Conservation (phyloP, 192 early-diverging fungal species). For the Phlyctochytrium arcticum region DNA sequence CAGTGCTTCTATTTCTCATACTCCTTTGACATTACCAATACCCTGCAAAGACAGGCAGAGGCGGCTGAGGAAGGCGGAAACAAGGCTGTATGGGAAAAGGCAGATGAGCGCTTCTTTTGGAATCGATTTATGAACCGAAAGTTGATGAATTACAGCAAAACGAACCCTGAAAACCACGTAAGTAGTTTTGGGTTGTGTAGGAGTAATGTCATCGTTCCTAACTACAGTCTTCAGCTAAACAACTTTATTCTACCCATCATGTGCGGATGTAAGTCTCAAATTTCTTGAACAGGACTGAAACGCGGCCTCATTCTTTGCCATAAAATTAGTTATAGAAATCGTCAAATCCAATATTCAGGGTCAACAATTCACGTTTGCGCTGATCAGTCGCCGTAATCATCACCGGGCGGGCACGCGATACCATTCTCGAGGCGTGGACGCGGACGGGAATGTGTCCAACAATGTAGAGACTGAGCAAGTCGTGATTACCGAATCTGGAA, state of each 20-base stretch:
- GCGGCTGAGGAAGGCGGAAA: slow-evolving; percentile 5
- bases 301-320: not conserved
- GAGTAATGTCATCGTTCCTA: not conserved
- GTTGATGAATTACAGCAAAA: slow-evolving; percentile 16
- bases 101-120: slow-evolving; percentile 95
- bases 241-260: slow-evolving; percentile 87
- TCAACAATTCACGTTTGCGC: slow-evolving; percentile 69
- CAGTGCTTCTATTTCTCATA: slow-evolving; percentile 81
- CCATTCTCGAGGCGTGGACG: slow-evolving; percentile 90
- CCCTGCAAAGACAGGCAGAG: slow-evolving; percentile 66
- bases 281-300: not conserved
- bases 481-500: slow-evolving; percentile 57
- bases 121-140: slow-evolving; percentile 51
- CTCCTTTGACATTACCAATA: slow-evolving; percentile 79
- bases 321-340: slow-evolving; percentile 56
- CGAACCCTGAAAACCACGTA: slow-evolving; percentile 39
- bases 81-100: slow-evolving; percentile 33
- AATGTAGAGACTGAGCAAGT: slow-evolving; percentile 97
- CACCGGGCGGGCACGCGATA: slow-evolving; percentile 77
- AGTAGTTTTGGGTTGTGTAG: not conserved
- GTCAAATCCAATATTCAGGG: slow-evolving; percentile 55
- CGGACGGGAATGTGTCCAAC: slow-evolving; percentile 90
- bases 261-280: slow-evolving; percentile 71
- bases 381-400: slow-evolving; percentile 80
- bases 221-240: slow-evolving; percentile 42